Base-by-base conservation (phyloP, 1,284 basidiomycete genomes). In the Marasmius oreades region DNA sequence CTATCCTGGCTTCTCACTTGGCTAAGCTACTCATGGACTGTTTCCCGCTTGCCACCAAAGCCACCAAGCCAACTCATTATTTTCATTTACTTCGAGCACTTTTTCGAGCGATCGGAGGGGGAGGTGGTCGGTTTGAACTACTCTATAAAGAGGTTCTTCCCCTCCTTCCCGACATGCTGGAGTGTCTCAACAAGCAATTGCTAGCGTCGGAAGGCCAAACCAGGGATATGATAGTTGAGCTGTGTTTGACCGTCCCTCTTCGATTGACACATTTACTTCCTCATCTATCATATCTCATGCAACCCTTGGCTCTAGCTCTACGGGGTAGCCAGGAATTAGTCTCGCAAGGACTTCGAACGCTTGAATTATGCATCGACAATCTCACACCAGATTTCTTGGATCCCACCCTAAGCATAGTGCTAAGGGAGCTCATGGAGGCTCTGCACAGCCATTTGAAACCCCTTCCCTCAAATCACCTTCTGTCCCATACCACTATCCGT, bases 301-400 rank as follows among this genome's bases (percentile, higher is more conserved):
- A 94, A 64, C 97, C 97, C 0, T 81, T 99, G 42, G 94, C 96
- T 0, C 79, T 97, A 51, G 95, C 97, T 10, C 77, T 99, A 47
- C 88, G 91, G 59, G 95, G 94, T 22, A 84, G 84, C 39, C 82
- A 90, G 3, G 96, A 99, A 59, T 84, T 98, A 51, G 92, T 99
- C 57, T 90, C 93, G 45, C 97, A 99, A 75, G 97, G 97, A 44
- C 77, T 99, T 33, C 86, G 98, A 5, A 99, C 97, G 0, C 83
- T 99, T 58, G 98, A 99, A 72, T 80, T 99, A n/a, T 99, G 96
- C 73, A 98, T 99, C 69, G 98, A 99, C 77, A 99, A 99, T 67
- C 81, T 99, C 23, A 98, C 95, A 0, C 94, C 95, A 18, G 97
- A 99, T 70, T 99, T 99, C 78, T 81, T 99, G 26, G 97, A 99